These are phyloP conservation scores for Polysphondylium violaceum DNA, from an alignment of 78 protist species.

Conservation along the genomic window DNA sequence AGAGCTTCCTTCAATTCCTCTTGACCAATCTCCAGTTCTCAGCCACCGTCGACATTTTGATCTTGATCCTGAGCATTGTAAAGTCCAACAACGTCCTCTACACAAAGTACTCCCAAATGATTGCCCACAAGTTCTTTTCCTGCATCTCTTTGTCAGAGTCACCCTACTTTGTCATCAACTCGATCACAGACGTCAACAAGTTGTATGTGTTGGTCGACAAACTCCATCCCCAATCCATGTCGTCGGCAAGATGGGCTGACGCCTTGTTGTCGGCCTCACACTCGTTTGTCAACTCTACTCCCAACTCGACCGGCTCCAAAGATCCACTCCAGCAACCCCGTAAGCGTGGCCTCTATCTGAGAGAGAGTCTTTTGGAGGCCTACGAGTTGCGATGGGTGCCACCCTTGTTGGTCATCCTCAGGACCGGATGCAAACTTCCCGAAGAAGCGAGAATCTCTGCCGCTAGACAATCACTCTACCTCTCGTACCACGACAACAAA, in stretches of 20 bases:
- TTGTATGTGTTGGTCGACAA: slow-evolving; percentile 40
- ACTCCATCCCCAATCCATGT: slow-evolving; percentile 28
- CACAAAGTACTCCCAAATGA: slow-evolving; percentile 35
- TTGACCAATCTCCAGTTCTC: slow-evolving; percentile 17
- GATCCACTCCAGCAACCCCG: not conserved
- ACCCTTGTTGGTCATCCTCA: slow-evolving; percentile 16
- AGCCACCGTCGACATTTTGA: slow-evolving; percentile 31
- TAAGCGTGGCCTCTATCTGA: slow-evolving; percentile 18
- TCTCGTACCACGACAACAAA: slow-evolving; percentile 59
- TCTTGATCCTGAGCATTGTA: slow-evolving; percentile 5
- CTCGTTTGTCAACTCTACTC: not conserved
- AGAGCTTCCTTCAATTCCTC: slow-evolving; percentile 23
- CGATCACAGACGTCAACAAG: slow-evolving; percentile 39
- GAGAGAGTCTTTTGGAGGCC: slow-evolving; percentile 47
- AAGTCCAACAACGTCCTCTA: slow-evolving; percentile 19
- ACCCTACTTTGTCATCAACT: slow-evolving; percentile 47
- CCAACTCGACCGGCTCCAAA: not conserved
- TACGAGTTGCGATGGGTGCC: slow-evolving; percentile 68
- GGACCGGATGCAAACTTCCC: slow-evolving; percentile 64
- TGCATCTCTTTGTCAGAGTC: slow-evolving; percentile 34
- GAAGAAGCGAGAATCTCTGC: slow-evolving; percentile 73
- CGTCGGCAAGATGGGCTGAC: slow-evolving; percentile 65
- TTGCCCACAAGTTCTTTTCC: slow-evolving; percentile 18
- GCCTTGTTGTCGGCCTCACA: slow-evolving; percentile 70
- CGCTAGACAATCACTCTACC: slow-evolving; percentile 58